Percentiles rank a stretch among this genome's conserved stretches.
Conservation (phyloP, 2,329 filamentous ascomycete genomes). For the Xylariaceae sp. region DNA sequence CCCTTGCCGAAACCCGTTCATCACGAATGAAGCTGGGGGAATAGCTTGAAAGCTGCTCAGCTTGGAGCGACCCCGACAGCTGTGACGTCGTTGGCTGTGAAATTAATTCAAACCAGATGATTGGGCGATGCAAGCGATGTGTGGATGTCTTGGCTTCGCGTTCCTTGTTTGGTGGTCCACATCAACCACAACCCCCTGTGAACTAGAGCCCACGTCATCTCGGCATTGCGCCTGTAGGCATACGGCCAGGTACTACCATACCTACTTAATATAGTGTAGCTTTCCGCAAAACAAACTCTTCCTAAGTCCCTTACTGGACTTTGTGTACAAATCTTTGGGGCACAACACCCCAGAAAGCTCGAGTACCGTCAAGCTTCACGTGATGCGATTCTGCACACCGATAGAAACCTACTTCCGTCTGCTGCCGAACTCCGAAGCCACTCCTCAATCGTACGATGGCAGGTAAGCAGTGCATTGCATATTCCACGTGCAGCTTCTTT, state of each 20-base stretch:
- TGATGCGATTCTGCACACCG: too few relatives aligned
- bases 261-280: neutral
- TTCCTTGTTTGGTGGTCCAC: slow-evolving; percentile 21
- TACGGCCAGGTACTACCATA: neutral
- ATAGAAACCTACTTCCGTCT: neutral
- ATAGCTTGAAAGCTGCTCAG: too few relatives aligned
- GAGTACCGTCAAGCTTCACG: too few relatives aligned
- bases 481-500: slow-evolving; percentile 4
- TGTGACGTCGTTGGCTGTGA: slow-evolving; percentile 35
- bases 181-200: too few relatives aligned
- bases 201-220: slow-evolving; percentile 35
- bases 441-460: neutral
- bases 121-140: slow-evolving; percentile 10
- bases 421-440: slow-evolving; percentile 17
- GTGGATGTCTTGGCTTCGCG: slow-evolving; percentile 12
- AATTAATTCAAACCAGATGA: too few relatives aligned
- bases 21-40: neutral
- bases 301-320: too few relatives aligned
- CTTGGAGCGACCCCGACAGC: slow-evolving; percentile 13
- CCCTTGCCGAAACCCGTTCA: slow-evolving; percentile 1
- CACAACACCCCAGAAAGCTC: neutral
- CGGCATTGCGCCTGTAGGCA: slow-evolving; percentile 19
- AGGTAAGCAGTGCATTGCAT: too few relatives aligned
- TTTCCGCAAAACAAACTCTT: slow-evolving; percentile 1
- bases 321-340: neutral